phyloP scores from a whole-genome alignment of 2,329 filamentous ascomycete species.

The Blastomyces parvus region DNA sequence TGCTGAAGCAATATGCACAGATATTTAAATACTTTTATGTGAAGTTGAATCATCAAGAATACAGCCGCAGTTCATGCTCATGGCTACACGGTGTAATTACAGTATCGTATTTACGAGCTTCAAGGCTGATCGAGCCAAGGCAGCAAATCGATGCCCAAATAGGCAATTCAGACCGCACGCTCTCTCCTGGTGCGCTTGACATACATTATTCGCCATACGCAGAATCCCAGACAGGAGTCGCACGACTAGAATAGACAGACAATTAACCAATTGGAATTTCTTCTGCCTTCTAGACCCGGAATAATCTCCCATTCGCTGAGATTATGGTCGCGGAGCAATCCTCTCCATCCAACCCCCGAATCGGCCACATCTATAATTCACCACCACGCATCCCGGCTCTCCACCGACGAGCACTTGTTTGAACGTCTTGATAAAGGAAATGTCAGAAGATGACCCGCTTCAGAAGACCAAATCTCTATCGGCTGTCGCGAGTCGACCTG shows the following conservation, averaged over 20 bases:
- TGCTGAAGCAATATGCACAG: neutral
- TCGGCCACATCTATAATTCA: neutral
- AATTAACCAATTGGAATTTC: too few relatives aligned
- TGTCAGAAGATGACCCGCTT: neutral
- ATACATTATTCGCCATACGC: too few relatives aligned
- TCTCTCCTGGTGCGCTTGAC: too few relatives aligned
- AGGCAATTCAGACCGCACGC: neutral
- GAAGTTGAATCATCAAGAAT: too few relatives aligned
- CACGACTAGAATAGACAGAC: too few relatives aligned
- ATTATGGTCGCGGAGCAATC: neutral
- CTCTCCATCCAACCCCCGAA: neutral
- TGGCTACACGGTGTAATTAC: too few relatives aligned
- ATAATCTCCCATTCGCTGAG: neutral
- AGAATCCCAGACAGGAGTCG: too few relatives aligned
- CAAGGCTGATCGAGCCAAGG: neutral
- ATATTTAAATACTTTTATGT: neutral
- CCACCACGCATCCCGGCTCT: neutral
- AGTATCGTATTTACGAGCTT: neutral
- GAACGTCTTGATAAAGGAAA: neutral
- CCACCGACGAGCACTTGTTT: neutral
- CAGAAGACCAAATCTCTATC: neutral
- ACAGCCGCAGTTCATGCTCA: too few relatives aligned
- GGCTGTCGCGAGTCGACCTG: slow-evolving; percentile 22
- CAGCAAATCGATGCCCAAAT: neutral
- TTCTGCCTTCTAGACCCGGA: neutral